A percentile compares a stretch with the other conserved stretches of the same genome.
Conservation (phyloP, 2,329 filamentous ascomycete species). For the Epichloe elymi region DNA sequence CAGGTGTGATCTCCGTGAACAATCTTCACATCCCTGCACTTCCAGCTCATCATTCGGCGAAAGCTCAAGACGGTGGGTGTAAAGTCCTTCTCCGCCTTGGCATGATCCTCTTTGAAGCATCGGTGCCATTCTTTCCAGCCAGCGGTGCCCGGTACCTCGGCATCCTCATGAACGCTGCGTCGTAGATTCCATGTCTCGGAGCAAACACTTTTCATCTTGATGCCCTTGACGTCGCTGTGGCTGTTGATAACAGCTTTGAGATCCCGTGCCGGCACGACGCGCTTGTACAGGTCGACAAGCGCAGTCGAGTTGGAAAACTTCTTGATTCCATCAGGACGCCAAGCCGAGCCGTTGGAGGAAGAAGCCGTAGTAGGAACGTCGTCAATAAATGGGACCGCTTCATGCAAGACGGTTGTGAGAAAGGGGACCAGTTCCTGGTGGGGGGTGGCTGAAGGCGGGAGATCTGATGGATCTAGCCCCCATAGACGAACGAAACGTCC, state of each 20-base stretch:
- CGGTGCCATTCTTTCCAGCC: constrained; percentile 50
- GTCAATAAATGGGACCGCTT: constrained; percentile 46
- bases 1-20: constrained; percentile 27
- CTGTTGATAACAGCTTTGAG: constrained; percentile 25
- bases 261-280: constrained; percentile 31
- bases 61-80: constrained; percentile 25
- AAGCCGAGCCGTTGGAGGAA: constrained; percentile 16
- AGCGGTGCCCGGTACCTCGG: constrained; percentile 37
- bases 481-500: constrained; percentile 41
- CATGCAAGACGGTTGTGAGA: constrained; percentile 38
- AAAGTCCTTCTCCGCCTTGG: constrained; percentile 26
- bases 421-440: constrained; percentile 35
- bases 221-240: constrained; percentile 15
- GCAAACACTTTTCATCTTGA: constrained; percentile 10
- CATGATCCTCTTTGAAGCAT: constrained; percentile 39
- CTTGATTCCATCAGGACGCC: constrained; percentile 39
- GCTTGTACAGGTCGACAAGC: constrained; percentile 39
- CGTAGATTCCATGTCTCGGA: constrained; percentile 52
- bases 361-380: constrained; percentile 25
- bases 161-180: constrained; percentile 46
- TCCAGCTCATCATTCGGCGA: constrained; percentile 29
- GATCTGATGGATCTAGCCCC: constrained; percentile 34
- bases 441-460: constrained; percentile 29
- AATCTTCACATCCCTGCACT: constrained; percentile 27
- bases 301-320: constrained; percentile 34